These are phyloP conservation scores for Capsella bursapastoris DNA, from an alignment of 345 rosid species.

Conservation along the genomic window DNA sequence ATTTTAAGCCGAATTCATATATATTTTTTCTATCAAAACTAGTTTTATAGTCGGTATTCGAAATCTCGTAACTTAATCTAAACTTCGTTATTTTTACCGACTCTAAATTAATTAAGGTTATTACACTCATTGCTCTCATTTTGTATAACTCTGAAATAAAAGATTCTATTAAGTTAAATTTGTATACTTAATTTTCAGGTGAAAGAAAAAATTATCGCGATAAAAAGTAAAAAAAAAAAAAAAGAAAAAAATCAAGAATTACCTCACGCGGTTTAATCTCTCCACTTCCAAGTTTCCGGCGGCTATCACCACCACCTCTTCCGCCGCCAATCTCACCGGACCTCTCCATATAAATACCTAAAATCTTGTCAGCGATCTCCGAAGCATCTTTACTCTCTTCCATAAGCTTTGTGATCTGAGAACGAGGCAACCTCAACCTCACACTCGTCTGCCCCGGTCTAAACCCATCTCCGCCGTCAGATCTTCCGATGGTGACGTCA, in stretches of 20 bases:
- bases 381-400: conserved; percentile 64
- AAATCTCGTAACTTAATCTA: neutral
- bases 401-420: conserved; percentile 69
- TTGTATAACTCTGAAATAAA: neutral
- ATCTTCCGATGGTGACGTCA: conserved; percentile 53
- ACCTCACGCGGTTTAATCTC: conserved; percentile 50
- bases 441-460: conserved; percentile 52
- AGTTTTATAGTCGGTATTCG: neutral
- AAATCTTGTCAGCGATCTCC: conserved; percentile 74
- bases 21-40: neutral
- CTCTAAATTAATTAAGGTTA: neutral
- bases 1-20: neutral
- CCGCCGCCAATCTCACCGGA: conserved; percentile 28
- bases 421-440: conserved; percentile 72
- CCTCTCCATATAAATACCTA: conserved; percentile 53
- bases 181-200: neutral
- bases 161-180: neutral
- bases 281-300: conserved; percentile 24
- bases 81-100: too few species aligned
- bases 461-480: conserved; percentile 28
- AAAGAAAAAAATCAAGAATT: conserved; percentile 13
- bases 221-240: neutral
- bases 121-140: neutral
- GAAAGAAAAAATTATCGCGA: conserved; percentile 1
- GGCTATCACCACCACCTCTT: neutral